Conservation (phyloP, 2,329 filamentous ascomycete species). For the Alternaria tenuissima region DNA sequence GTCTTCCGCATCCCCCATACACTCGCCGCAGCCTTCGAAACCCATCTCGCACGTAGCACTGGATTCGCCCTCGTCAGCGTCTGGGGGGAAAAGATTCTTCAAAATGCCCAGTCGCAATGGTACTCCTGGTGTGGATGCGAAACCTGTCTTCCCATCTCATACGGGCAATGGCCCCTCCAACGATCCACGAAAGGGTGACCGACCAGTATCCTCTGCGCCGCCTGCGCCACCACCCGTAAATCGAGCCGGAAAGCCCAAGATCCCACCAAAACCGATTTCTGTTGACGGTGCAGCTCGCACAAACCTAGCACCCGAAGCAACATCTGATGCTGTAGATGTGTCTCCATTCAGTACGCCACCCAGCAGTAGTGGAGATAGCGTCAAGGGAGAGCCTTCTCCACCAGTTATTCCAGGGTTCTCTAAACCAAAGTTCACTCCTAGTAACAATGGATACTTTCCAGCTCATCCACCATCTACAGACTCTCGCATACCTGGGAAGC, state of each 20-base stretch:
- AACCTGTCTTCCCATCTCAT: conserved; percentile 35
- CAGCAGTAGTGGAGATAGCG: conserved; percentile 72
- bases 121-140: conserved; percentile 54
- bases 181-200: conserved; percentile 44
- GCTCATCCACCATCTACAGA: conserved; percentile 37
- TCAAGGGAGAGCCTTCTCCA: conserved; percentile 40
- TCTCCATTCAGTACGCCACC: conserved; percentile 92
- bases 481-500: conserved; percentile 26
- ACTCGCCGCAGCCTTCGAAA: conserved; percentile 47
- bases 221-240: conserved; percentile 76
- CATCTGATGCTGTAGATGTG: conserved; percentile 56
- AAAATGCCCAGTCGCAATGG: conserved; percentile 51
- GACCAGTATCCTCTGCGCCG: conserved; percentile 52
- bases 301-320: conserved; percentile 52
- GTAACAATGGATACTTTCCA: conserved; percentile 45
- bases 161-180: conserved; percentile 21
- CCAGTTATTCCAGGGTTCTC: conserved; percentile 34
- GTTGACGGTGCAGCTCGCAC: conserved; percentile 32
- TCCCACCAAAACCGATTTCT: conserved; percentile 59
- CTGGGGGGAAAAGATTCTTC: conserved; percentile 41
- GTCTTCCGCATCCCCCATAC: conserved; percentile 36
- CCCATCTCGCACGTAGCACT: conserved; percentile 34
- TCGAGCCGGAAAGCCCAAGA: conserved; percentile 78
- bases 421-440: conserved; percentile 30
- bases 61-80: conserved; percentile 29